Percentiles rank a stretch among this genome's conserved stretches.
phyloP scores from a whole-genome alignment of 2,329 filamentous ascomycete genomes.

The Xylaria sp. region DNA sequence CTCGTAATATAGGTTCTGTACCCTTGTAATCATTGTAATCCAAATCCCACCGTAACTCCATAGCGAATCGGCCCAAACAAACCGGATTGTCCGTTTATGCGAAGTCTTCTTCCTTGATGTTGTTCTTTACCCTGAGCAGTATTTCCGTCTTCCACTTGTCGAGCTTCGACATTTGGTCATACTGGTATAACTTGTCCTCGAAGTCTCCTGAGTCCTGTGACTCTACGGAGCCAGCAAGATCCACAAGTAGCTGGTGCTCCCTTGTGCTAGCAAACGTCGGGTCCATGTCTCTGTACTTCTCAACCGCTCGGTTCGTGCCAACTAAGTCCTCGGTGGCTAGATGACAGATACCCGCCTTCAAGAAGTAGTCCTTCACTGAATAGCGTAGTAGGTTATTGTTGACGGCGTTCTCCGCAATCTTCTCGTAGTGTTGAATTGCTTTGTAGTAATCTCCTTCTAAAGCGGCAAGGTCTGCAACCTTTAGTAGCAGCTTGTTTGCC shows the following conservation, averaged over 20 bases:
- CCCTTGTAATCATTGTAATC: constrained; percentile 23
- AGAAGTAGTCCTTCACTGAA: constrained; percentile 93
- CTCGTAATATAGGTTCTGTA: constrained; percentile 29
- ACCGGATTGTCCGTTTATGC: constrained; percentile 40
- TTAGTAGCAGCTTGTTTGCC: constrained; percentile 93
- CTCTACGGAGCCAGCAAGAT: constrained; percentile 80
- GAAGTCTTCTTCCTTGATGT: constrained; percentile 69
- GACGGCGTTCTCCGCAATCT: constrained; percentile 80
- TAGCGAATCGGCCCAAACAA: constrained; percentile 28
- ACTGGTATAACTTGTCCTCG: constrained; percentile 87
- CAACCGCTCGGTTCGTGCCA: constrained; percentile 80
- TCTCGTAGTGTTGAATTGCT: constrained; percentile 84
- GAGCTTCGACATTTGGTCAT: constrained; percentile 84
- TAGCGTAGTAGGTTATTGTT: constrained; percentile 94
- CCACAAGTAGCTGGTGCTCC: constrained; percentile 83
- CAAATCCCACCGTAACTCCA: constrained; percentile 32
- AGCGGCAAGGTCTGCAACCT: constrained; percentile 88
- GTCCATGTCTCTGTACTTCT: constrained; percentile 84
- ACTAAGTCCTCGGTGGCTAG: constrained; percentile 80
- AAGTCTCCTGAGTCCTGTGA: constrained; percentile 84
- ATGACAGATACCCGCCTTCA: constrained; percentile 94
- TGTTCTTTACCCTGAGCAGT: constrained; percentile 83
- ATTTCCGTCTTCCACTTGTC: constrained; percentile 98
- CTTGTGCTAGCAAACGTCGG: constrained; percentile 79
- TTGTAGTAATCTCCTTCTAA: constrained; percentile 86